Conservation (phyloP, 768 basidiomycete species). For the Mycena galericulata region DNA sequence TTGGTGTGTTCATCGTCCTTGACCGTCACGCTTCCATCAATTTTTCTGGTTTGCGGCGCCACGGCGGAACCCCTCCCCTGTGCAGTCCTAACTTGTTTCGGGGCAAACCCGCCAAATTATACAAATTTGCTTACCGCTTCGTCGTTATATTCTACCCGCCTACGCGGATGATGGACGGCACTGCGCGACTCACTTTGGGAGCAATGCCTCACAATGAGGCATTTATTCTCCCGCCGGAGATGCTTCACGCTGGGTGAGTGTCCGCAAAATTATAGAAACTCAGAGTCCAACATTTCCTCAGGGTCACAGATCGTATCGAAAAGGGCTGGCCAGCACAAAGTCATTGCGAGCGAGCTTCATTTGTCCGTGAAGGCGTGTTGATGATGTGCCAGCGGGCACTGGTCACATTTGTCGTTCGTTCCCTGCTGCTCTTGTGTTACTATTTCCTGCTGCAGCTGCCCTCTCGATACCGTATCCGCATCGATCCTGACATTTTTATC, state of each 20-base stretch:
- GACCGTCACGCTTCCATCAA: conserved; percentile 9
- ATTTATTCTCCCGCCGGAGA: conserved; percentile 13
- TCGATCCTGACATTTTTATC: conserved; percentile 6
- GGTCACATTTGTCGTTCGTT: conserved; percentile 6
- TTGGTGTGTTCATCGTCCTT: conserved; percentile 9
- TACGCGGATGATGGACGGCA: conserved; percentile 16
- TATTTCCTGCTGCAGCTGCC: conserved; percentile 17
- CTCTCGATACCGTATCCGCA: not conserved
- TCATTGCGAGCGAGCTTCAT: not conserved
- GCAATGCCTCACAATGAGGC: conserved; percentile 11
- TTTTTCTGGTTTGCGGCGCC: conserved; percentile 4
- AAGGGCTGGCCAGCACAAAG: not conserved
- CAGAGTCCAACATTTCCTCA: not conserved
- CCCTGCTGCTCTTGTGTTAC: not conserved
- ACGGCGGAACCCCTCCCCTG: conserved; percentile 9
- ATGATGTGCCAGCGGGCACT: conserved; percentile 7
- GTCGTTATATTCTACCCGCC: conserved; percentile 16
- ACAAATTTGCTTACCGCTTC: conserved; percentile 5
- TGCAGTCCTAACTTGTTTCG: not conserved
- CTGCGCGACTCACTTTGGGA: not conserved
- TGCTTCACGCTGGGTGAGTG: conserved; percentile 4
- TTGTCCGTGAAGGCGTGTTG: conserved; percentile 8
- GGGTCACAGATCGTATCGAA: not conserved
- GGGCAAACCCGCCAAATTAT: not conserved
- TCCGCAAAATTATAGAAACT: no score